phyloP scores from a whole-genome alignment of 2,329 filamentous ascomycete genomes.

The Thelonectria olida region DNA sequence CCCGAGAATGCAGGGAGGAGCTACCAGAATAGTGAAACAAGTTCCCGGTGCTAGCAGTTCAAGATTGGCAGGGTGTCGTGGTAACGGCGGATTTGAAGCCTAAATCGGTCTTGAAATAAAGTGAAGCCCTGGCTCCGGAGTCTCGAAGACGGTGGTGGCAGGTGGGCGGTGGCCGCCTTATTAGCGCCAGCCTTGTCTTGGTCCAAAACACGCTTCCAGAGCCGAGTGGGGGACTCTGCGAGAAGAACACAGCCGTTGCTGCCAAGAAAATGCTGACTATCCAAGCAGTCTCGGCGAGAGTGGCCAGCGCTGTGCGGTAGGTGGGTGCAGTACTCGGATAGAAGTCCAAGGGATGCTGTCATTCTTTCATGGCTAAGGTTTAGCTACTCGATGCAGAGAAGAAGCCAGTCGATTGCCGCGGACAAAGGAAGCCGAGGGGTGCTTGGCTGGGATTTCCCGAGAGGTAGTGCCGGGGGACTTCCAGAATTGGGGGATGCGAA shows the following conservation, averaged over 20 bases:
- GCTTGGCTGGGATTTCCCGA: constrained; percentile 26
- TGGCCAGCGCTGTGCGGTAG: too few species aligned
- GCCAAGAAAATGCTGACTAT: background rate
- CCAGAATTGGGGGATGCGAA: constrained; percentile 36
- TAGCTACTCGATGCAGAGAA: background rate
- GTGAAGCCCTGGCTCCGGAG: background rate
- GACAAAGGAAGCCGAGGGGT: background rate
- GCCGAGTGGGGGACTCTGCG: constrained; percentile 6
- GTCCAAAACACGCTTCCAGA: constrained; percentile 26
- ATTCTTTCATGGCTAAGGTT: background rate
- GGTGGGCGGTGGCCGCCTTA: background rate
- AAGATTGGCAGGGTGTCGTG: background rate
- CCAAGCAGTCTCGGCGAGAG: background rate
- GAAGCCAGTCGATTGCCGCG: constrained; percentile 13
- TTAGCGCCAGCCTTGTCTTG: constrained; percentile 31
- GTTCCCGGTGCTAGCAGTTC: constrained; percentile 13
- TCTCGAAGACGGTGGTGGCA: constrained; percentile 1
- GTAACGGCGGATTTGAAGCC: constrained; percentile 1
- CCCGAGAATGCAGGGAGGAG: constrained; percentile 16
- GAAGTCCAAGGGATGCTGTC: background rate
- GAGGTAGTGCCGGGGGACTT: constrained; percentile 34
- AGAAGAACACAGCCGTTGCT: background rate
- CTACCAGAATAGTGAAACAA: constrained; percentile 14
- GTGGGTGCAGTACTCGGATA: background rate
- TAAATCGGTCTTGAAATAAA: background rate